phyloP scores from a whole-genome alignment of 2,329 filamentous ascomycete species.

The Aplosporella prunicola region DNA sequence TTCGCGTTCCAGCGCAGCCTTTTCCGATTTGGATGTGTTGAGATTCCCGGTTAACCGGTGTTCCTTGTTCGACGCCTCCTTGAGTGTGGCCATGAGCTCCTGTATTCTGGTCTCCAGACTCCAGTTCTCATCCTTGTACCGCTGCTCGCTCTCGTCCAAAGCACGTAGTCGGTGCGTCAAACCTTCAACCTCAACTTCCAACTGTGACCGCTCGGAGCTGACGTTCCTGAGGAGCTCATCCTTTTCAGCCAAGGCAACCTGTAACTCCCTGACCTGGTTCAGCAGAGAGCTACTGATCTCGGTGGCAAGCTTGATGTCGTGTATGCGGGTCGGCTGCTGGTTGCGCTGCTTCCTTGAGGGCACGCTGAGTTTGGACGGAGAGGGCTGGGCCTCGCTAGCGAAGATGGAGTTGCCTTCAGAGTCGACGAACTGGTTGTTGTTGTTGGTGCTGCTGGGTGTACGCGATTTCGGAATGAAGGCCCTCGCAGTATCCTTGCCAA shows the following conservation, averaged over 20 bases:
- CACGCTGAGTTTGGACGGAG: constrained; percentile 79
- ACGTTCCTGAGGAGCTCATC: constrained; percentile 74
- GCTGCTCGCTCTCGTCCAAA: constrained; percentile 86
- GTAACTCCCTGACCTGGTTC: constrained; percentile 84
- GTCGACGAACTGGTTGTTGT: constrained; percentile 30
- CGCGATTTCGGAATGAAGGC: constrained; percentile 78
- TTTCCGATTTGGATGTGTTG: constrained; percentile 61
- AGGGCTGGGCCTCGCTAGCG: constrained; percentile 72
- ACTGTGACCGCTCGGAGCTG: constrained; percentile 63
- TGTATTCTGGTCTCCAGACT: constrained; percentile 87
- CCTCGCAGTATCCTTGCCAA: constrained; percentile 79
- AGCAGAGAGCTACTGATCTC: constrained; percentile 94
- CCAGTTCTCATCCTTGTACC: constrained; percentile 99
- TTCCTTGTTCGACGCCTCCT: constrained; percentile 71
- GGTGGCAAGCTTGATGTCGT: constrained; percentile 97
- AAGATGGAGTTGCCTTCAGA: constrained; percentile 42
- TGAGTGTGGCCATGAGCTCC: constrained; percentile 63
- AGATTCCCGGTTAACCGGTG: constrained; percentile 69
- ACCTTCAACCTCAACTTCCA: constrained; percentile 74
- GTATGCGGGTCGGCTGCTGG: constrained; percentile 75
- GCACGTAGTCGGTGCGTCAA: constrained; percentile 71
- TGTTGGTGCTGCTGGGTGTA: constrained; percentile 58
- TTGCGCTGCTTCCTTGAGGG: constrained; percentile 85
- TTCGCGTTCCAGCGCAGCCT: constrained; percentile 69
- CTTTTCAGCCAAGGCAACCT: constrained; percentile 73